Base-by-base conservation (phyloP, 768 basidiomycete genomes). In the Filobasidium wieringae region DNA sequence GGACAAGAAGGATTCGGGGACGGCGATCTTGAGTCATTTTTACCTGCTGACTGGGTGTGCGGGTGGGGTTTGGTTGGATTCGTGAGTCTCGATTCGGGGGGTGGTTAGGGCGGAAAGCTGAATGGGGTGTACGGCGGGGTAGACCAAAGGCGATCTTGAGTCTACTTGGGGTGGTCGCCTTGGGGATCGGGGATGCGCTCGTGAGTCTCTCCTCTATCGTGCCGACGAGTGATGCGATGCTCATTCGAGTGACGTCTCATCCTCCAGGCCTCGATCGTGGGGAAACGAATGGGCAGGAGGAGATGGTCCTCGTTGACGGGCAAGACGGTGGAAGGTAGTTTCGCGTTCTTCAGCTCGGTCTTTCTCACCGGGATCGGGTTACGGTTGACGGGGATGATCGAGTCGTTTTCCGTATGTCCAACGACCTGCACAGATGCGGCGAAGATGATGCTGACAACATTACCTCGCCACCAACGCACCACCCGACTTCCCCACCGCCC, bases 31-130 rank as follows among this genome's bases (percentile, higher is more conserved):
- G 64, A 92, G 90, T 67, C 95, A 99, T 75, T 99, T 99, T 70
- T 99, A 96, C 76, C 77, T 99, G 43, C 77, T 99, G 53, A 92
- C 89, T 0, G 95, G 95, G 1, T 96, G 93, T 72, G 92, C 95
- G 6, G 84, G 87, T 7, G 84, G 87, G 15, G 72, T 97, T 22
- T 99, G 95, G 95, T 80, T 99, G 50, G 95, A 97, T 77, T 87
- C 88, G 84, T 88, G 68, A 67, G 85, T 79, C 43, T 30, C 29
- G 8, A 65, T 24, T 63, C 24, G 26, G 0, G 26, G 49, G 34
- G 17, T 50, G 43, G 41, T 52, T 31, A 17, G 24, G 59, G 26
- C 19, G 31, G 22, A 11, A 39, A 32, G 24, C 8, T 1, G n/a
- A 9, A 9, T 30, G n/a, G 19, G 41, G n/a, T 29, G 50, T 54